Percentiles rank a stretch among this genome's conserved stretches.
Conservation (phyloP, 2,329 filamentous ascomycete genomes). For the Sclerotinia trifoliorum region DNA sequence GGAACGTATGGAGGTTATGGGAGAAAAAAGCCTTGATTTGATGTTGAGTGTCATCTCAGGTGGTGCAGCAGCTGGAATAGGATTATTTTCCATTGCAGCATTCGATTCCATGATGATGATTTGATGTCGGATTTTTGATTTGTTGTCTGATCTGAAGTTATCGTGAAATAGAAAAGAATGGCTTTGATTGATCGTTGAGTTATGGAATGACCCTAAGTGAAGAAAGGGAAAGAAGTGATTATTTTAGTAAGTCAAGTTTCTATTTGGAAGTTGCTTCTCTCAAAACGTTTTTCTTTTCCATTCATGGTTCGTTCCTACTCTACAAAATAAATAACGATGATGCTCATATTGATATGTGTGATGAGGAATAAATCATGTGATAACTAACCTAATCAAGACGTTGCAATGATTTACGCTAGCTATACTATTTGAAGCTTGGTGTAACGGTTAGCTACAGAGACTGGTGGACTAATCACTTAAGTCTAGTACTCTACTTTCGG, state of each 20-base stretch:
- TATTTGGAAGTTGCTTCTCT: not conserved
- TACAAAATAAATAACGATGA: constrained; percentile 7
- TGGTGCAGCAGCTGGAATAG: too few relatives aligned
- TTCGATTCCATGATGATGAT: not conserved
- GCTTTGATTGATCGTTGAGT: not conserved
- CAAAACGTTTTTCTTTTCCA: not conserved
- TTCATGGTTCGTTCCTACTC: not conserved
- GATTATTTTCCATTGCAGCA: too few relatives aligned
- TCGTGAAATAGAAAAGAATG: not conserved
- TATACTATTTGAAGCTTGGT: not conserved
- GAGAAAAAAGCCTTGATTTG: not conserved
- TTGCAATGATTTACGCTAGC: not conserved
- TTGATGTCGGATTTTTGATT: not conserved
- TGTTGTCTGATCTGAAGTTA: not conserved
- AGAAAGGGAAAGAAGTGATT: too few relatives aligned
- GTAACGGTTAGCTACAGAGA: not conserved
- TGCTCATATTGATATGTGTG: not conserved
- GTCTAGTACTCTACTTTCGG: too few relatives aligned
- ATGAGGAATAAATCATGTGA: not conserved
- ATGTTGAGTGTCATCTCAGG: not conserved
- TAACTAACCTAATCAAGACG: not conserved
- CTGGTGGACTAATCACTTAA: too few relatives aligned
- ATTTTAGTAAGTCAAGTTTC: too few relatives aligned
- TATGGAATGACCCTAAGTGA: not conserved
- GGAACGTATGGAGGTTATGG: not conserved